Base-by-base conservation (phyloP, 345 rosid species). In the Lumnitzera littorea region DNA sequence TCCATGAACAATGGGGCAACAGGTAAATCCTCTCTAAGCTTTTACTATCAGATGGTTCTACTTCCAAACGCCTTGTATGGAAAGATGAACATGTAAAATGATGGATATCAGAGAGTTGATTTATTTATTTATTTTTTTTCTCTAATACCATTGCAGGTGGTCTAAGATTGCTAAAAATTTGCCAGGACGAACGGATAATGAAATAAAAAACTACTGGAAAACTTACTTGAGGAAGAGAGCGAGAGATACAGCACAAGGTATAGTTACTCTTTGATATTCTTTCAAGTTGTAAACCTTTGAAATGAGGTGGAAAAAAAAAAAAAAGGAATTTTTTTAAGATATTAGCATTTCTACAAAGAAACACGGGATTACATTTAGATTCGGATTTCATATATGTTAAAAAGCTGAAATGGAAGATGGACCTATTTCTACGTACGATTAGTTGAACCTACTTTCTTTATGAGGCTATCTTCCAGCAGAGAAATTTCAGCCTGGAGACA, bases 151-250 rank as follows among this genome's bases (percentile, higher is more conserved):
- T 15, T 20, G 49, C 60, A 71, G 88, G 72, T 86, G 91, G 96
- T 65, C 89, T 2, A 82, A 68, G 67, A 86, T 89, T 67, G 94
- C 91, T 15, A 66, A 80, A 69, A 78, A 73, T 48, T 73, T 84
- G 73, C 94, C 96, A 0, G 87, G 91, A 57, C 76, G 89, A 75
- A 88, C 89, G 2, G 91, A 88, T 56, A 85, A 88, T 51, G 84
- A 82, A 65, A 78, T 84, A 46, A 84, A 87, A 78, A 87, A 87
- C 69, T 87, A 83, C 60, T 82, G 85, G 88, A 86, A 86, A 55
- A 78, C 85, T 70, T 80, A 74, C 72, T 57, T 76, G 65, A 80
- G 80, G 63, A 80, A 76, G 80, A 80, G 76, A 69, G 14, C 41
- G 16, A 72, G 74, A 65, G 53, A 64, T 72, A 72, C 51, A 57